Evolutionary conservation across 2,329 filamentous ascomycete genomes (phyloP).

Genomic region (Didymella segeticola): DNA sequence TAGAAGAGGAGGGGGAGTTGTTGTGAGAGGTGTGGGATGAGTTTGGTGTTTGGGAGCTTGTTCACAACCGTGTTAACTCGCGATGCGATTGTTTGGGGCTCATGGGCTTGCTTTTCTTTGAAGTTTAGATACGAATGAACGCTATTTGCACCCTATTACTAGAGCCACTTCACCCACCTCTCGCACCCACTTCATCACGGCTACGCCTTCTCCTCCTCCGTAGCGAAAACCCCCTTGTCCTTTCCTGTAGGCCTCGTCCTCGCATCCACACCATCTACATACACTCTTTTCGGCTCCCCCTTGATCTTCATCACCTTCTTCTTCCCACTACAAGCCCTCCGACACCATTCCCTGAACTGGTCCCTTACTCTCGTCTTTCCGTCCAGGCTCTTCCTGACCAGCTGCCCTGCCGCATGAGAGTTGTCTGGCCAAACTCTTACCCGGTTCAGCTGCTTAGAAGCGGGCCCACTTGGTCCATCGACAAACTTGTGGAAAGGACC

Average conservation of each 20-base stretch:
- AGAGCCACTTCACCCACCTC: too few species aligned
- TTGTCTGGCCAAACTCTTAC: constrained; percentile 26
- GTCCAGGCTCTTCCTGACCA: neutral
- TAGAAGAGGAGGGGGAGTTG: constrained; percentile 63
- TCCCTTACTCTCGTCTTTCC: neutral
- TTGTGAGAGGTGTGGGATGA: neutral
- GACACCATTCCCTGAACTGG: neutral
- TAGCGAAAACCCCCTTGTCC: neutral
- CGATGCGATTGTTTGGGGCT: too few species aligned
- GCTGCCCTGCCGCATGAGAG: neutral
- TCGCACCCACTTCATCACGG: too few species aligned
- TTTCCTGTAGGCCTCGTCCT: neutral
- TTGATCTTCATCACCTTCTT: neutral
- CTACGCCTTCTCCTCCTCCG: neutral
- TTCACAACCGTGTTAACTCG: too few species aligned
- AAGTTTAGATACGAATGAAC: too few species aligned
- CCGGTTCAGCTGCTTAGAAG: constrained; percentile 36
- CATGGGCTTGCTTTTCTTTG: too few species aligned
- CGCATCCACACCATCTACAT: neutral
- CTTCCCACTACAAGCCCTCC: neutral
- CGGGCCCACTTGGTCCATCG: constrained; percentile 65
- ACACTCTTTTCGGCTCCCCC: neutral
- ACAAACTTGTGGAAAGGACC: constrained; percentile 56
- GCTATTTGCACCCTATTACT: too few species aligned
- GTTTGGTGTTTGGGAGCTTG: too few species aligned